These are phyloP conservation scores for Colletotrichum sublineola DNA, from an alignment of 2,329 filamentous ascomycete genomes.

Conservation along the genomic window DNA sequence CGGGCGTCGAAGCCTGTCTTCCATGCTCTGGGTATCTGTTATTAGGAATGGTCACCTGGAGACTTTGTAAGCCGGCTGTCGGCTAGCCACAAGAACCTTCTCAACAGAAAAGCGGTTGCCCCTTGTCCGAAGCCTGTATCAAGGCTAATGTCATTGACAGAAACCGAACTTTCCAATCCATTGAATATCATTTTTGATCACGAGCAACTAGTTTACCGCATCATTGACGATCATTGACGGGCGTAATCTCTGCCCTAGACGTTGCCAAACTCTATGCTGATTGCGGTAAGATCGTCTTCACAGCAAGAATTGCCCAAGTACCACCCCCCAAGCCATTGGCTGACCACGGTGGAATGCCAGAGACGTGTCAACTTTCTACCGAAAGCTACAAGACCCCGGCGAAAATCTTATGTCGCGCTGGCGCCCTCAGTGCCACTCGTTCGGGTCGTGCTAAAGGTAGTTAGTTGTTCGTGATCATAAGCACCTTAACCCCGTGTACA, in stretches of 20 bases:
- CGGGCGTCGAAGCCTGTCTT: not conserved
- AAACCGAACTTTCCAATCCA: not conserved
- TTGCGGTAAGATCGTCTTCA: not conserved
- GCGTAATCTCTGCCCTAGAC: not conserved
- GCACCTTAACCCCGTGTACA: not conserved
- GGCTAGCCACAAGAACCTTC: not conserved
- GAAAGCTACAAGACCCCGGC: not conserved
- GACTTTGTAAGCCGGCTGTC: not conserved
- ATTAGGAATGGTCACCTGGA: not conserved
- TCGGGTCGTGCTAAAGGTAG: constrained; percentile 23
- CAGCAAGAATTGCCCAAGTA: not conserved
- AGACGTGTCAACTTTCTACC: not conserved
- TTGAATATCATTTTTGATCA: not conserved
- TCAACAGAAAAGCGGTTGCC: not conserved
- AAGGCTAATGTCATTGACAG: not conserved
- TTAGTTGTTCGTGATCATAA: not conserved
- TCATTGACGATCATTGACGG: not conserved
- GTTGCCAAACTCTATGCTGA: not conserved
- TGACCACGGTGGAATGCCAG: not conserved
- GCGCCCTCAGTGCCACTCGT: constrained; percentile 32
- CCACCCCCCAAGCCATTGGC: not conserved
- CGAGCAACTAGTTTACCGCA: not conserved
- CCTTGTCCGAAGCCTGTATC: not conserved
- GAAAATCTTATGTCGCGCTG: constrained; percentile 16
- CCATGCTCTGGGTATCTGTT: not conserved